phyloP scores from a whole-genome alignment of 2,329 filamentous ascomycete species.

The Hymenoscyphus repandus region DNA sequence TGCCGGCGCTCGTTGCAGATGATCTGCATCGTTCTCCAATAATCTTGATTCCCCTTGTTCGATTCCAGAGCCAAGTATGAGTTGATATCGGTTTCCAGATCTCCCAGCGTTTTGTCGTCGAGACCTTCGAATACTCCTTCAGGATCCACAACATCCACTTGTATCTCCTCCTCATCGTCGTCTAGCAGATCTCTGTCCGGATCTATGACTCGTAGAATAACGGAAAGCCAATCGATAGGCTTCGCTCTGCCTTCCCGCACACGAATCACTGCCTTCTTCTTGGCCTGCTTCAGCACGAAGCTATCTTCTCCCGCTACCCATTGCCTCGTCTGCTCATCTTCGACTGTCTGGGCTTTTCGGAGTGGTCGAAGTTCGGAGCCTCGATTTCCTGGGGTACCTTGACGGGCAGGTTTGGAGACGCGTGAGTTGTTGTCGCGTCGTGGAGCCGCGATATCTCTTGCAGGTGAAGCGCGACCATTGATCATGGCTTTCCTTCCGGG shows the following conservation, averaged over 20 bases:
- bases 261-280: conserved; percentile 95
- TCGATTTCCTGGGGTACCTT: conserved; percentile 27
- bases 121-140: conserved; percentile 74
- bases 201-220: conserved; percentile 85
- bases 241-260: conserved; percentile 87
- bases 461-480: conserved; percentile 32
- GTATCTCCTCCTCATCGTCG: conserved; percentile 69
- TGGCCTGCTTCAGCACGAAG: conserved; percentile 93
- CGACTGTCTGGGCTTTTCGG: conserved; percentile 24
- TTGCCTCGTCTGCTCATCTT: conserved; percentile 71
- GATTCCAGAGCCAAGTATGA: conserved; percentile 79
- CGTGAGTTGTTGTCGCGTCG: conserved; percentile 50
- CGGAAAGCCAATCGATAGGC: conserved; percentile 89
- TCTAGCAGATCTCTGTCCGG: conserved; percentile 79
- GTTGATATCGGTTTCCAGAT: conserved; percentile 75
- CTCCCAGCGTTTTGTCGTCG: conserved; percentile 58
- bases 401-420: conserved; percentile 45
- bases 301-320: conserved; percentile 95
- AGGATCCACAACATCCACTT: conserved; percentile 73
- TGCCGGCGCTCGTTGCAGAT: conserved; percentile 74
- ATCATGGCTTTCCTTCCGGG: conserved; percentile 29
- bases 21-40: conserved; percentile 86
- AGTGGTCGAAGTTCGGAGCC: conserved; percentile 23
- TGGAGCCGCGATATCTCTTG: conserved; percentile 49
- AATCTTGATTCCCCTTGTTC: conserved; percentile 72